Evolutionary conservation across 2,329 filamentous ascomycete genomes (phyloP), one percentile per base, ranked within the genome.

Genomic region (Pseudogymnoascus sp.): DNA sequence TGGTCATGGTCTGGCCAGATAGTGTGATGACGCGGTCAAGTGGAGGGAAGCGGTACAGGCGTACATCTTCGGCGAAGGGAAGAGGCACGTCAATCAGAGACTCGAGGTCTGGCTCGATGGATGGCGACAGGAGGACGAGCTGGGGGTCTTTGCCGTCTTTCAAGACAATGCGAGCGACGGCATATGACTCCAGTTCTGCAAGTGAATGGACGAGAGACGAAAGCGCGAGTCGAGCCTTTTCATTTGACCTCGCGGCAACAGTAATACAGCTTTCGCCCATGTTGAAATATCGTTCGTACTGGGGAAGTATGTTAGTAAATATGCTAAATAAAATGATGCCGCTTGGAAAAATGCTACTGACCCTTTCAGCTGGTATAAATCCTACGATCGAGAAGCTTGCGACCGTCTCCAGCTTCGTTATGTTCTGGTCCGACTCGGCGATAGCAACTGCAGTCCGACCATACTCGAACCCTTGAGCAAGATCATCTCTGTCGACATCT

Each of bases 381-480:
- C 95, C 95, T 61, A 99, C 79, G 45, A 99, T 88, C 3, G 91
- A 87, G 64, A 97, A 86, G 6, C 83, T 82, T 64, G 89, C 87
- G 8, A 78, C 75, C 0, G 91, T 95, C 70, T 96, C 88, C 36
- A 97, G 81, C 67, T 89, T 92, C n/a, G 91, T 96, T 64, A 97
- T 86, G 68, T 93, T 91, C 73, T 88, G 83, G 70, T 99, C 93
- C 0, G 89, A 89, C 69, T 93, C 87, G 68, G 86, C 90, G 68
- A 99, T 96, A 68, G 89, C 87, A 1, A 99, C 93, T 2, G 90
- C 91, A 0, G 93, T 97, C 64, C 92, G 84, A 54, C 95, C 95
- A 73, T 99, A 99, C 71, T 91, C 87, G 71, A 93, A 99, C 0
- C 95, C 95, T 73, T 92, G 96, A n/a, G 91, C 91, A 39, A 99